Evolutionary conservation across 306 rosid genomes (phyloP).

Genomic region (Prinsepia uniflora): DNA sequence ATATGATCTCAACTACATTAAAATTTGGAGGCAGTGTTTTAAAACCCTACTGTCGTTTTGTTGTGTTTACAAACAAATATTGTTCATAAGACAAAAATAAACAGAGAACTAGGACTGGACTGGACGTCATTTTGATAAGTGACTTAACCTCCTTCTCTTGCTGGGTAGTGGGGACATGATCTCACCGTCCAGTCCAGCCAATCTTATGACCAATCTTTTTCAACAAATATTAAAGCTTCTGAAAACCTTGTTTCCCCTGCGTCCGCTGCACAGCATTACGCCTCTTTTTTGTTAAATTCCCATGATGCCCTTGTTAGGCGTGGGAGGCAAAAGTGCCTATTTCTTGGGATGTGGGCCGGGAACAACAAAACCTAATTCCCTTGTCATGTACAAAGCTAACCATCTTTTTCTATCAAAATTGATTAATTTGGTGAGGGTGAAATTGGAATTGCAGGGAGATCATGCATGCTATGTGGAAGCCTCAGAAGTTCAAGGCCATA

Average conservation of each 20-base stretch:
- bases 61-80: constrained; percentile 18
- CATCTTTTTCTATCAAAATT: not conserved
- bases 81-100: not conserved
- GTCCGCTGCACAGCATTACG: not conserved
- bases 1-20: no score
- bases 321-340: constrained; percentile 47
- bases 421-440: not conserved
- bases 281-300: not conserved
- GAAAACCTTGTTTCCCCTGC: not conserved
- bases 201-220: constrained; percentile 31
- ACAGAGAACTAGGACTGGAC: constrained; percentile 18
- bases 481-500: constrained; percentile 87
- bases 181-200: constrained; percentile 21
- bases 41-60: constrained; percentile 27
- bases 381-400: constrained; percentile 36
- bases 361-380: not conserved
- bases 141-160: constrained; percentile 43
- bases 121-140: constrained; percentile 39
- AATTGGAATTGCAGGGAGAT: constrained; percentile 62
- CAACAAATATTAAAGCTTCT: not conserved
- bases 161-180: constrained; percentile 25
- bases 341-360: constrained; percentile 22
- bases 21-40: no score
- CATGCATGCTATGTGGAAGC: constrained; percentile 99
- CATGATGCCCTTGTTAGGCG: constrained; percentile 43